These are phyloP conservation scores for Cercophora samala DNA, from an alignment of 495 filamentous ascomycete genomes.

Conservation along the genomic window DNA sequence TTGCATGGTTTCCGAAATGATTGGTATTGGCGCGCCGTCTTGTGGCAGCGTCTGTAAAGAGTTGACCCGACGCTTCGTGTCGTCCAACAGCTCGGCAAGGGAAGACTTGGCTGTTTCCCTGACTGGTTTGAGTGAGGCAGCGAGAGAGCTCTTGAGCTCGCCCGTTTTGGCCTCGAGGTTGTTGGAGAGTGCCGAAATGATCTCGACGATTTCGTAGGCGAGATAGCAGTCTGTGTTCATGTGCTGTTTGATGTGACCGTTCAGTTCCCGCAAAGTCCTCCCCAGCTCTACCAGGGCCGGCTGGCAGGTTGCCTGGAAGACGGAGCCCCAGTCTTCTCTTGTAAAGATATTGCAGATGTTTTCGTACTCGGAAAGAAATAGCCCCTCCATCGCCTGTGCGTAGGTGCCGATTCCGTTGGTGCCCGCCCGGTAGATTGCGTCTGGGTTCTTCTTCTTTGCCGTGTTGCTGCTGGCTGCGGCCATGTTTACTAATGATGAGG, in stretches of 20 bases:
- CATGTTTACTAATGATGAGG: slow-evolving; percentile 73
- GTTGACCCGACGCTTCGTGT: slow-evolving; percentile 68
- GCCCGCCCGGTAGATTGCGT: slow-evolving; percentile 83
- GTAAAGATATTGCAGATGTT: slow-evolving; percentile 81
- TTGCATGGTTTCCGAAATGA: slow-evolving; percentile 81
- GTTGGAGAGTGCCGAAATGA: slow-evolving; percentile 75
- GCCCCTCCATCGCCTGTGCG: slow-evolving; percentile 76
- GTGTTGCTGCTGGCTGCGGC: slow-evolving; percentile 86
- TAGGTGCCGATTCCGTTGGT: slow-evolving; percentile 92
- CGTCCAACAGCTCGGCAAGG: slow-evolving; percentile 78
- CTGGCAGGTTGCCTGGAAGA: slow-evolving; percentile 73
- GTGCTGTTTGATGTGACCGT: slow-evolving; percentile 81
- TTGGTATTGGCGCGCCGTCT: slow-evolving; percentile 74
- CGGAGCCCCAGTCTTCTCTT: slow-evolving; percentile 74
- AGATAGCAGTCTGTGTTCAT: slow-evolving; percentile 92
- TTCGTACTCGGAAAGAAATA: slow-evolving; percentile 83
- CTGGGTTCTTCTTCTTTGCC: slow-evolving; percentile 71
- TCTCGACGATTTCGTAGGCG: slow-evolving; percentile 92
- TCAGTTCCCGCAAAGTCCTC: slow-evolving; percentile 82
- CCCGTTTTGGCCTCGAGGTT: slow-evolving; percentile 77
- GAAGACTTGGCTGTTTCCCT: slow-evolving; percentile 88
- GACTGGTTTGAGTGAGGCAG: slow-evolving; percentile 82
- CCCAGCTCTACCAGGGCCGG: slow-evolving; percentile 74
- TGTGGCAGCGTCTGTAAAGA: slow-evolving; percentile 62
- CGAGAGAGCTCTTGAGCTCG: slow-evolving; percentile 77